These are phyloP conservation scores for Stemphylium lycopersici DNA, from an alignment of 2,329 filamentous ascomycete species.

Conservation along the genomic window DNA sequence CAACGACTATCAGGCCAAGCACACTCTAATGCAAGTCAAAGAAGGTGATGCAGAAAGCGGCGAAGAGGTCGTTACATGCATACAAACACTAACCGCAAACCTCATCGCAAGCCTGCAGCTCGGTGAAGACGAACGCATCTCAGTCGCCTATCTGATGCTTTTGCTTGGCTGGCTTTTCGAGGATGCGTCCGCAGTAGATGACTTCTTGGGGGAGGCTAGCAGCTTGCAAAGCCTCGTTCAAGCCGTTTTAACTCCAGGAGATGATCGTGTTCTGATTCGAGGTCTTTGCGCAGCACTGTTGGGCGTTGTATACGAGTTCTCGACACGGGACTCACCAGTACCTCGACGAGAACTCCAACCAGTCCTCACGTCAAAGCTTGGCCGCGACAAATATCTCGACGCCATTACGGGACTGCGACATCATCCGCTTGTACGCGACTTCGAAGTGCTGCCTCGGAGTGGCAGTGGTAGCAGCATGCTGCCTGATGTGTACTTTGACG, in stretches of 20 bases:
- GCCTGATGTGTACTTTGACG: constrained; percentile 85
- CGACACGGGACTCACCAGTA: constrained; percentile 93
- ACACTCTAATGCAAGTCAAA: constrained; percentile 77
- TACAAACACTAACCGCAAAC: constrained; percentile 86
- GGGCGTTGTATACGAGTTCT: constrained; percentile 94
- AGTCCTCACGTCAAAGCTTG: constrained; percentile 76
- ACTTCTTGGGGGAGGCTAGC: constrained; percentile 90
- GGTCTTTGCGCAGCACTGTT: constrained; percentile 85
- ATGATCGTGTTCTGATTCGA: constrained; percentile 70
- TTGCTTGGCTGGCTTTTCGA: constrained; percentile 91
- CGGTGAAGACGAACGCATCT: constrained; percentile 76
- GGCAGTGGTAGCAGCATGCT: constrained; percentile 56
- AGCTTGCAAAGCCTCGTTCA: constrained; percentile 87
- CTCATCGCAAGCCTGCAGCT: constrained; percentile 80
- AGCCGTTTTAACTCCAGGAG: constrained; percentile 61
- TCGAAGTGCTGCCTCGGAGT: constrained; percentile 81
- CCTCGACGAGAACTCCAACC: constrained; percentile 80
- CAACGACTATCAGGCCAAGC: constrained; percentile 80
- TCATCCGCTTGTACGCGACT: constrained; percentile 82
- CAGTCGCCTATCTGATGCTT: constrained; percentile 87
- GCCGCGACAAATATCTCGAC: constrained; percentile 86
- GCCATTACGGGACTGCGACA: constrained; percentile 77
- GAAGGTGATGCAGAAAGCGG: constrained; percentile 89
- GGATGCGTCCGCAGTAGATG: constrained; percentile 87
- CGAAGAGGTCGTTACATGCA: constrained; percentile 93